phyloP scores from a whole-genome alignment of 2,329 filamentous ascomycete species.

The Macrophomina pseudophaseolina region DNA sequence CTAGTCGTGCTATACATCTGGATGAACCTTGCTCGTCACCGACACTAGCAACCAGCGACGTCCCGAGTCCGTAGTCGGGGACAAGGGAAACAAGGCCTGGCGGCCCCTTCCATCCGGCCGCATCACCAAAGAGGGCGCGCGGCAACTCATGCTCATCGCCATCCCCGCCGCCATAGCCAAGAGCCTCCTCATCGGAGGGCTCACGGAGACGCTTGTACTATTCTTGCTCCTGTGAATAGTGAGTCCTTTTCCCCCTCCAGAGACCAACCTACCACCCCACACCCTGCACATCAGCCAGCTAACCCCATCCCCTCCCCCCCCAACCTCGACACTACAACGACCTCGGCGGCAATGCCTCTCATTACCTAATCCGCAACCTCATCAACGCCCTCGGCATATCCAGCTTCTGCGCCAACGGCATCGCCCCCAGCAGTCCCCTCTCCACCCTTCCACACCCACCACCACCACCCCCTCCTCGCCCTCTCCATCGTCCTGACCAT shows the following conservation, averaged over 20 bases:
- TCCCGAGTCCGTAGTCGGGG: conserved; percentile 43
- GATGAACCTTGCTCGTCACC: conserved; percentile 48
- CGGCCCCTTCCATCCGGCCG: conserved; percentile 37
- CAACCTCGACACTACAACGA: conserved; percentile 47
- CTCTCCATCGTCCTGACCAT: conserved; percentile 33
- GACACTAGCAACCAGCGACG: conserved; percentile 48
- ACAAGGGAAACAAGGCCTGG: conserved; percentile 49
- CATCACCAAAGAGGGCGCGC: conserved; percentile 33
- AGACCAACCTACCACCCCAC: too few relatives aligned
- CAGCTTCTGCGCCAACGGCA: conserved; percentile 3
- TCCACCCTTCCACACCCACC: too few relatives aligned
- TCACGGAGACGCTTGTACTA: conserved; percentile 39
- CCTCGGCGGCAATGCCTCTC: conserved; percentile 38
- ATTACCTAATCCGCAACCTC: conserved; percentile 44
- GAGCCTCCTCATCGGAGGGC: conserved; percentile 32
- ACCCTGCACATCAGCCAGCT: too few relatives aligned
- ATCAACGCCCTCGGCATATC: conserved; percentile 34
- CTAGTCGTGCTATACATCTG: conserved; percentile 35
- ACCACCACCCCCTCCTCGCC: conserved; percentile 3
- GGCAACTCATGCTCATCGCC: conserved; percentile 29
- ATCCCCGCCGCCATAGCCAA: conserved; percentile 30
- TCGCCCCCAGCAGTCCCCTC: not conserved
- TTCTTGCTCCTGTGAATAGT: conserved; percentile 41
- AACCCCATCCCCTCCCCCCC: not conserved
- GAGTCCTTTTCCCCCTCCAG: not conserved